phyloP scores from a whole-genome alignment of 768 basidiomycete genomes.

The Tylopilus felleus region DNA sequence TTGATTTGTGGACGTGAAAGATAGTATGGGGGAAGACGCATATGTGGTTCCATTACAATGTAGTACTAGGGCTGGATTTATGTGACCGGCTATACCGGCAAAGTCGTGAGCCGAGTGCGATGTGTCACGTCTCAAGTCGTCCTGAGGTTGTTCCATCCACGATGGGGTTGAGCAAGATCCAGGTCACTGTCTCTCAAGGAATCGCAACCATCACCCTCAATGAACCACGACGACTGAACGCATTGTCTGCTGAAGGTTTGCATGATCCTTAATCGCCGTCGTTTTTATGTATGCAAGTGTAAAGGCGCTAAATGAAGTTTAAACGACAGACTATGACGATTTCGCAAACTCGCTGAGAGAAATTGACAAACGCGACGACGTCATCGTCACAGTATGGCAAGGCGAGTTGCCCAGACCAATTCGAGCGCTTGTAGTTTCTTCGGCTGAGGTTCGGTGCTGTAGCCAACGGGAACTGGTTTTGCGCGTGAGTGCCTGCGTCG shows the following conservation, averaged over 20 bases:
- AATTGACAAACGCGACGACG: conserved; percentile 58
- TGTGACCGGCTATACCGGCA: conserved; percentile 11
- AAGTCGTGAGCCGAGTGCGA: neutral
- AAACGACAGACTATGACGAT: conserved; percentile 52
- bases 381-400: conserved; percentile 66
- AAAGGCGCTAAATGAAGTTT: neutral
- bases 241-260: conserved; percentile 49
- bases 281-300: neutral
- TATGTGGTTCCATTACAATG: neutral
- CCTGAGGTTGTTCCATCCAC: conserved; percentile 14
- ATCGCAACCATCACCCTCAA: conserved; percentile 72
- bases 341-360: conserved; percentile 56
- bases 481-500: conserved; percentile 51
- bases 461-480: conserved; percentile 73
- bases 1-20: conserved; percentile 39
- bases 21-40: neutral
- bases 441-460: neutral
- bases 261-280: conserved; percentile 16
- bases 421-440: neutral
- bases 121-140: neutral
- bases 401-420: conserved; percentile 33
- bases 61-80: no score
- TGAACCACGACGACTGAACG: conserved; percentile 57
- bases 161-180: conserved; percentile 42
- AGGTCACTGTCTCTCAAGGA: conserved; percentile 46